A percentile compares a stretch with the other conserved stretches of the same genome.
Evolutionary conservation across 306 rosid species (phyloP).

Genomic region (Glycyrrhiza uralensis): DNA sequence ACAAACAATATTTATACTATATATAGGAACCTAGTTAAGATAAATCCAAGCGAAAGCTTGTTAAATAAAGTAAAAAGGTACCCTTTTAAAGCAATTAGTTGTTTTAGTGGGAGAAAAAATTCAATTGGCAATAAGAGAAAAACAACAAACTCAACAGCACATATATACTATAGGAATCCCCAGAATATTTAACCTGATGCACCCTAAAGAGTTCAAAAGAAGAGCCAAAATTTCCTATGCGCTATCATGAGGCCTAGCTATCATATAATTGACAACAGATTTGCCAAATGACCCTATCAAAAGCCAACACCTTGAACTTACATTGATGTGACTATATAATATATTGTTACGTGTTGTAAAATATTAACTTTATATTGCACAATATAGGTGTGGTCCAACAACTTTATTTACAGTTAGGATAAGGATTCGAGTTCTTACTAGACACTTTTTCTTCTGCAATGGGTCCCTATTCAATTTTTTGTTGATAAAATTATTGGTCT

Average conservation of each 20-base stretch:
- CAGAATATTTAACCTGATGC: not conserved
- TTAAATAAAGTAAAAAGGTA: not conserved
- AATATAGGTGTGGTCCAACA: slow-evolving; percentile 26
- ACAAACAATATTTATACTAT: not conserved
- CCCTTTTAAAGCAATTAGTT: slow-evolving; percentile 6
- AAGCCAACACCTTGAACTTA: slow-evolving; percentile 9
- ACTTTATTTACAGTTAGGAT: slow-evolving; percentile 30
- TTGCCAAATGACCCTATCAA: slow-evolving; percentile 22
- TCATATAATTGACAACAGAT: slow-evolving; percentile 11
- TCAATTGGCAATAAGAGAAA: not conserved
- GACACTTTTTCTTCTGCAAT: not conserved
- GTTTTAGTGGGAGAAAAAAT: not conserved
- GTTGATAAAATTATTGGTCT: slow-evolving; percentile 6
- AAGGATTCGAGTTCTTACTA: slow-evolving; percentile 24
- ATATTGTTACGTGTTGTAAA: slow-evolving; percentile 9
- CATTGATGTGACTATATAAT: slow-evolving; percentile 23
- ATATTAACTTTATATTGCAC: slow-evolving; percentile 16
- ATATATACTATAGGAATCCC: slow-evolving; percentile 15
- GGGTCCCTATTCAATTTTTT: slow-evolving; percentile 4
- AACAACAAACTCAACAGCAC: not conserved
- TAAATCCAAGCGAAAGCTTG: not conserved
- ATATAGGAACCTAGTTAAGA: not conserved
- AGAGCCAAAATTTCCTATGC: slow-evolving; percentile 14
- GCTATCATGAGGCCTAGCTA: slow-evolving; percentile 10
- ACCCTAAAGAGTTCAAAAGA: slow-evolving; percentile 4